Evolutionary conservation across 345 rosid species (phyloP), one percentile per base, ranked within the genome.

Genomic region (Salix viminalis): DNA sequence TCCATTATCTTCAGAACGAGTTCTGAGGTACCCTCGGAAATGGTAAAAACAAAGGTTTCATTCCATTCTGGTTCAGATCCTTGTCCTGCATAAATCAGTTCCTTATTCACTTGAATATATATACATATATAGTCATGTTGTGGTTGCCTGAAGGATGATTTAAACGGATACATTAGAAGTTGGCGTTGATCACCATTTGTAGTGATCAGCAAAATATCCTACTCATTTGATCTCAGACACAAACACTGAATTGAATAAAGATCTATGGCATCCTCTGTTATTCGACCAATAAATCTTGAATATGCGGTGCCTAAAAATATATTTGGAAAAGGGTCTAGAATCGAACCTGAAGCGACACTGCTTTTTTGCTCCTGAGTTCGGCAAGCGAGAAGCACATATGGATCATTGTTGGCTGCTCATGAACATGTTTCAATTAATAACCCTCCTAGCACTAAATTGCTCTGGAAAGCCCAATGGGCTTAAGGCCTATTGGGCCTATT

Each of bases 311-410:
- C 18, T 14, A 4, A 14, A 14, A 46, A 3, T 36, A 42, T 16
- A 28, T 21, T 18, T 2, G 6, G 13, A 32, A 16, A 66, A 8
- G 58, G n/a, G 15, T 18, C 21, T 68, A 44, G 13, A 65, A 75
- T 44, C 34, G 52, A 54, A 91, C 97, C 98, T 81, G 86, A 74
- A 73, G 97, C 90, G 50, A 90, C 82, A 73, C 85, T 88, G 84
- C 98, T 94, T 74, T 84, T 91, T 70, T 85, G 80, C 79, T 94
- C 93, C 86, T 94, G 97, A 54, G 89, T 85, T 5, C 94, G 90
- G 65, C 95, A 89, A 75, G 80, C 85, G 61, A 91, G 79, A 41
- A 81, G 46, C 67, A 89, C 96, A 68, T 88, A 94, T 37, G 97
- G 92, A 82, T 91, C 98, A 88, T 89, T 88, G 34, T 78, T 85